phyloP scores from a whole-genome alignment of 495 filamentous ascomycete genomes.

The Pyrenula massariospora region DNA sequence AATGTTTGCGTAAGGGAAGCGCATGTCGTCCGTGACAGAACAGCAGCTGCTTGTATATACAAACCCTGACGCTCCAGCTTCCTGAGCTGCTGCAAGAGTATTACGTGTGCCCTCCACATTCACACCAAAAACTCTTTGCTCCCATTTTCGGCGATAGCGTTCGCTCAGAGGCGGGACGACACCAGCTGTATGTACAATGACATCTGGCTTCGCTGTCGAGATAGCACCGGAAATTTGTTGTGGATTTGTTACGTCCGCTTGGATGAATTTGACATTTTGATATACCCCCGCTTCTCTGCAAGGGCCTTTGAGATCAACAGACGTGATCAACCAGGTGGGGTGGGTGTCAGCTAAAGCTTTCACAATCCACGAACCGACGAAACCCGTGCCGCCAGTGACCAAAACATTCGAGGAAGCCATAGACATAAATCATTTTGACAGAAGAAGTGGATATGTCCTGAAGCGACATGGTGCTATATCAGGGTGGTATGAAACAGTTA shows the following conservation, averaged over 20 bases:
- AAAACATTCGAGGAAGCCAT: slow-evolving; percentile 24
- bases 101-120: slow-evolving; percentile 51
- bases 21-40: slow-evolving; percentile 42
- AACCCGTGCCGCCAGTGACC: slow-evolving; percentile 43
- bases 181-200: slow-evolving; percentile 35
- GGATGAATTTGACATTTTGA: slow-evolving; percentile 16
- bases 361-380: slow-evolving; percentile 33
- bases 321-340: slow-evolving; percentile 27
- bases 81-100: slow-evolving; percentile 38
- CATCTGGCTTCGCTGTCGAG: slow-evolving; percentile 19
- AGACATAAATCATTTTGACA: neutral
- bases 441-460: neutral
- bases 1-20: slow-evolving; percentile 37
- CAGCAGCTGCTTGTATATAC: slow-evolving; percentile 47
- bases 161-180: slow-evolving; percentile 28
- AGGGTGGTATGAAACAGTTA: neutral
- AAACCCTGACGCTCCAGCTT: slow-evolving; percentile 38
- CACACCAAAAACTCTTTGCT: slow-evolving; percentile 26
- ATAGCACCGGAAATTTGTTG: slow-evolving; percentile 18
- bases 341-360: slow-evolving; percentile 28
- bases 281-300: slow-evolving; percentile 18
- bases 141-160: slow-evolving; percentile 25
- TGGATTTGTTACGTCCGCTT: slow-evolving; percentile 25
- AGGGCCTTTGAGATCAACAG: slow-evolving; percentile 29
- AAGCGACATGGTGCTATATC: neutral